Percentiles rank a stretch among this genome's conserved stretches.
Conservation (phyloP, 106 monocot species). For the Apostasia ramifera region DNA sequence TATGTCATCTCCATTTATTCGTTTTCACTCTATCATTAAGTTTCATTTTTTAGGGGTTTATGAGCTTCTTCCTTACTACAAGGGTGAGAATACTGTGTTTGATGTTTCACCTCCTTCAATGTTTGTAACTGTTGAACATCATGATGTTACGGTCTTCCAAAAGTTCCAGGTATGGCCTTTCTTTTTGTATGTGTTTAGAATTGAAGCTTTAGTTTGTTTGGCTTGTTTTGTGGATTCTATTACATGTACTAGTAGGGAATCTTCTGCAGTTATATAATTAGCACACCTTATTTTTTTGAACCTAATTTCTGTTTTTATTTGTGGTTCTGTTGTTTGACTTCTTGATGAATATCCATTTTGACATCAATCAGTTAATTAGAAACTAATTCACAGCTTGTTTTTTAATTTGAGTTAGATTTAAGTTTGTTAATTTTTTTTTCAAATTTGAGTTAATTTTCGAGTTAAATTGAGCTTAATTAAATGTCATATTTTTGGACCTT, state of each 20-base stretch:
- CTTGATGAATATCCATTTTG: too few species aligned
- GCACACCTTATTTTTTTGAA: too few species aligned
- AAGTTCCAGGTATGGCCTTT: conserved; percentile 63
- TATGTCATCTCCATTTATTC: not conserved
- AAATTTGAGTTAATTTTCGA: too few species aligned
- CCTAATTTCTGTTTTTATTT: too few species aligned
- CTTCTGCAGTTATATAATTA: not conserved
- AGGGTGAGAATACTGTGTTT: conserved; percentile 92
- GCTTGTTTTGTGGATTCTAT: not conserved
- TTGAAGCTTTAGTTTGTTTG: not conserved
- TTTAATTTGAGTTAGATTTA: too few species aligned
- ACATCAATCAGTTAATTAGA: too few species aligned
- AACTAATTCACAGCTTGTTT: too few species aligned
- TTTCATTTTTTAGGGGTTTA: conserved; percentile 48
- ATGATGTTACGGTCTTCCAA: conserved; percentile 54
- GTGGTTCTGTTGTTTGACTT: too few species aligned
- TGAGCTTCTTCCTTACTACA: conserved; percentile 90
- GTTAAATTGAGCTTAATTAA: too few species aligned
- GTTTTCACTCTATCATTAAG: not conserved
- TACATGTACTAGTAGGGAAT: not conserved
- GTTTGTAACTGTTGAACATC: conserved; percentile 65
- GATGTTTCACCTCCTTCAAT: conserved; percentile 90
- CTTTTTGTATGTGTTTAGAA: not conserved
- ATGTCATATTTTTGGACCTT: too few species aligned
- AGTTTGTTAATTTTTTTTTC: too few species aligned